These are phyloP conservation scores for Claviceps sp. DNA, from an alignment of 2,329 filamentous ascomycete species.

Conservation along the genomic window DNA sequence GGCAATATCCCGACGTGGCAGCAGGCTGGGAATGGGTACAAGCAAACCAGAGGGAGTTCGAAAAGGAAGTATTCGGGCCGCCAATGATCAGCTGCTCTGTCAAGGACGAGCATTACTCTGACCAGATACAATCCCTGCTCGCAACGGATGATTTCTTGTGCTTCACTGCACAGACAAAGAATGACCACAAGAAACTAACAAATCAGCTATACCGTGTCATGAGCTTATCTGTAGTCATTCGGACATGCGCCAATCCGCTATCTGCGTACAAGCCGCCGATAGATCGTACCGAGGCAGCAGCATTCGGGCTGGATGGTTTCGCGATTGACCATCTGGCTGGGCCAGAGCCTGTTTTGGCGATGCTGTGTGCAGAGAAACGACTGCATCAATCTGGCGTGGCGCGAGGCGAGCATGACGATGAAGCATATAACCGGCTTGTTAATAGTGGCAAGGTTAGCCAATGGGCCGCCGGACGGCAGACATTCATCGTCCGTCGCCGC, in stretches of 20 bases:
- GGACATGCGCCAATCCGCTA: conserved; percentile 43
- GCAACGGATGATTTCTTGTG: conserved; percentile 40
- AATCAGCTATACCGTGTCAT: conserved; percentile 48
- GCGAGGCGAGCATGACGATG: conserved; percentile 47
- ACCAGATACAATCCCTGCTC: conserved; percentile 40
- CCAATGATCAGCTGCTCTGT: conserved; percentile 69
- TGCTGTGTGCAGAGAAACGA: conserved; percentile 65
- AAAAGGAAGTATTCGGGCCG: conserved; percentile 67
- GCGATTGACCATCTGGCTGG: conserved; percentile 68
- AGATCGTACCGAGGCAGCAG: conserved; percentile 37
- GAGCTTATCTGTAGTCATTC: conserved; percentile 59
- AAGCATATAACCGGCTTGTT: conserved; percentile 54
- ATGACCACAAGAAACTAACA: conserved; percentile 64
- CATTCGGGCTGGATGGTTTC: conserved; percentile 63
- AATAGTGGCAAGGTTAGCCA: conserved; percentile 42
- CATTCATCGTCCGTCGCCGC: conserved; percentile 54
- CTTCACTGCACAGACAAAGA: conserved; percentile 63
- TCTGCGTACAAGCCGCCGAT: conserved; percentile 42
- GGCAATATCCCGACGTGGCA: conserved; percentile 47
- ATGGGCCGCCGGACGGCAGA: conserved; percentile 56
- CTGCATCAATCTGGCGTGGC: conserved; percentile 58
- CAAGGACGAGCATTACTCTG: conserved; percentile 53
- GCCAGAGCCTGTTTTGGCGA: conserved; percentile 70
- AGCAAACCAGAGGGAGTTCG: conserved; percentile 53
- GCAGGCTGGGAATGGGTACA: conserved; percentile 74